Evolutionary conservation across 148 eudicot species (phyloP).

Genomic region (Salicornia ramosissima): DNA sequence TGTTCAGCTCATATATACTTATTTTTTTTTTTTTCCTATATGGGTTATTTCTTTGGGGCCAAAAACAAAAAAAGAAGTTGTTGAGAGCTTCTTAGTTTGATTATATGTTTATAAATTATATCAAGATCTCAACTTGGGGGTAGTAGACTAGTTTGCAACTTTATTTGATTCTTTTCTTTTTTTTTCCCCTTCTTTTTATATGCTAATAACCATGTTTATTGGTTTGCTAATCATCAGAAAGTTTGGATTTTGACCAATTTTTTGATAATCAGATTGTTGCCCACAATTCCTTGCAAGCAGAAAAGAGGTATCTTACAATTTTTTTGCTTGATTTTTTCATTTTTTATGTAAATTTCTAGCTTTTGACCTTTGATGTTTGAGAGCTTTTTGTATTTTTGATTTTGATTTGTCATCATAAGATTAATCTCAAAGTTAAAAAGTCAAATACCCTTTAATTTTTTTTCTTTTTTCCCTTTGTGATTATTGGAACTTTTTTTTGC

Average conservation of each 20-base stretch:
- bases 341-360: not conserved
- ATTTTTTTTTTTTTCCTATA: not conserved
- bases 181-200: not conserved
- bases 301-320: conserved; percentile 20
- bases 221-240: conserved; percentile 12
- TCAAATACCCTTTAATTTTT: not conserved
- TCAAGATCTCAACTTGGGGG: conserved; percentile 24
- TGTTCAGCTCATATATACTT: conserved; percentile 10
- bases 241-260: conserved; percentile 21
- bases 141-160: not conserved
- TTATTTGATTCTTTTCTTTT: conserved; percentile 6
- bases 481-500: not conserved
- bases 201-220: conserved; percentile 17
- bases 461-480: too few relatives aligned
- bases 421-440: not conserved
- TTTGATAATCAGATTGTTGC: conserved; percentile 16
- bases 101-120: conserved; percentile 15
- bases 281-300: conserved; percentile 10
- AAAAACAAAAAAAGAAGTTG: too few relatives aligned
- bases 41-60: conserved; percentile 20
- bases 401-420: not conserved
- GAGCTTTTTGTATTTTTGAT: not conserved
- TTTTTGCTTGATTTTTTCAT: conserved; percentile 16
- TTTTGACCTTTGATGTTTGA: conserved; percentile 8
- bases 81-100: conserved; percentile 7